phyloP scores from a whole-genome alignment of 169 alveolate species.

The Ichthyophthirius multifiliis region DNA sequence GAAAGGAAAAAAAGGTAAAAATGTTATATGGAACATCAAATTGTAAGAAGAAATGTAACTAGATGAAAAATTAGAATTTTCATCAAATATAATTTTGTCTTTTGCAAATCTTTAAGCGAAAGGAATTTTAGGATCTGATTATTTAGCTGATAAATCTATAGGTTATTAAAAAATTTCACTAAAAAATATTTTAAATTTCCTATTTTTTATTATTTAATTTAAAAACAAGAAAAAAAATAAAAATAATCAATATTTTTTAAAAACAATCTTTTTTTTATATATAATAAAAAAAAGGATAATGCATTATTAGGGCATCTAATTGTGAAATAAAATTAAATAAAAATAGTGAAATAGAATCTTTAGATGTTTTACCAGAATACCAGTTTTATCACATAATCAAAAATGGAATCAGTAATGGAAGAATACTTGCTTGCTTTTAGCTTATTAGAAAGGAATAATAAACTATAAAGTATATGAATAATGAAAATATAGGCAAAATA shows the following conservation, averaged over 20 bases:
- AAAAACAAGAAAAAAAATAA: no score
- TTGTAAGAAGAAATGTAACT: conserved; percentile 19
- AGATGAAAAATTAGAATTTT: conserved; percentile 58
- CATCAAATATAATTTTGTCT: conserved; percentile 54
- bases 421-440: conserved; percentile 42
- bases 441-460: conserved; percentile 12
- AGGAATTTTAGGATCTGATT: no score
- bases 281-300: conserved; percentile 6
- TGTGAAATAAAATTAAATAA: conserved; percentile 21
- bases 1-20: conserved; percentile 45
- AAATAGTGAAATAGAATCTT: not conserved
- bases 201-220: no score
- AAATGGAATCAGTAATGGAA: conserved; percentile 25
- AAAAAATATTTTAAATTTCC: no score
- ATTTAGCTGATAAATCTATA: no score
- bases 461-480: not conserved
- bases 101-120: no score
- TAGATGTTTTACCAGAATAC: not conserved
- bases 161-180: no score
- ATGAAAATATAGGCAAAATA: not conserved
- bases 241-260: no score
- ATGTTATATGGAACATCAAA: conserved; percentile 60
- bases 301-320: conserved; percentile 4
- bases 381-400: conserved; percentile 22
- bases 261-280: no score